Evolutionary conservation across 495 filamentous ascomycete species (phyloP).

Genomic region (Haplographium delicatum): DNA sequence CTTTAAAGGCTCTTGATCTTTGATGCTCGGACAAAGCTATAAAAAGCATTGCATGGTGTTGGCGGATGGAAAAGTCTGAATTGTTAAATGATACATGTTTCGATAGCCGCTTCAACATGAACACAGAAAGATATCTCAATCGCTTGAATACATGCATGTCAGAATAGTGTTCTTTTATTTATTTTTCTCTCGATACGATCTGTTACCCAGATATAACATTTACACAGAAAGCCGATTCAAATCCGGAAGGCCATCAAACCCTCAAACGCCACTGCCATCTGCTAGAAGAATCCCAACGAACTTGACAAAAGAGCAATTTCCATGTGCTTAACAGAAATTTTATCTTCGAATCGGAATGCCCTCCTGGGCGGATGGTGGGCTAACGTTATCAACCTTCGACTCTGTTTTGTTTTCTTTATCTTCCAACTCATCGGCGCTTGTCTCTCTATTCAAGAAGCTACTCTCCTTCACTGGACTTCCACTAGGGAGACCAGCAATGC

Average conservation of each 20-base stretch:
- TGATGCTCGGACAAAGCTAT: background rate
- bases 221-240: slow-evolving; percentile 18
- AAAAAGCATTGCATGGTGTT: slow-evolving; percentile 22
- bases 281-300: slow-evolving; percentile 1
- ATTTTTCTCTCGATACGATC: background rate
- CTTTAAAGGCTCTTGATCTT: slow-evolving; percentile 53
- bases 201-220: slow-evolving; percentile 12
- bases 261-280: slow-evolving; percentile 21
- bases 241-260: slow-evolving; percentile 2
- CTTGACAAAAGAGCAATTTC: background rate
- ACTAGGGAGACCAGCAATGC: slow-evolving; percentile 34
- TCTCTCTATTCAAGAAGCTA: slow-evolving; percentile 73
- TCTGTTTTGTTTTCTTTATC: slow-evolving; percentile 22
- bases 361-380: slow-evolving; percentile 44
- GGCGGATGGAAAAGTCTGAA: slow-evolving; percentile 8
- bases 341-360: slow-evolving; percentile 57
- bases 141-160: background rate
- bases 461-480: slow-evolving; percentile 84
- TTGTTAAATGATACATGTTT: no score
- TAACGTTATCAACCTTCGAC: slow-evolving; percentile 32
- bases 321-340: background rate
- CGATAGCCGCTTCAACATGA: no score
- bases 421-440: slow-evolving; percentile 64
- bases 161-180: slow-evolving; percentile 12
- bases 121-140: no score